Evolutionary conservation across 768 basidiomycete genomes (phyloP).

Genomic region (Leucocoprinus leucothites): DNA sequence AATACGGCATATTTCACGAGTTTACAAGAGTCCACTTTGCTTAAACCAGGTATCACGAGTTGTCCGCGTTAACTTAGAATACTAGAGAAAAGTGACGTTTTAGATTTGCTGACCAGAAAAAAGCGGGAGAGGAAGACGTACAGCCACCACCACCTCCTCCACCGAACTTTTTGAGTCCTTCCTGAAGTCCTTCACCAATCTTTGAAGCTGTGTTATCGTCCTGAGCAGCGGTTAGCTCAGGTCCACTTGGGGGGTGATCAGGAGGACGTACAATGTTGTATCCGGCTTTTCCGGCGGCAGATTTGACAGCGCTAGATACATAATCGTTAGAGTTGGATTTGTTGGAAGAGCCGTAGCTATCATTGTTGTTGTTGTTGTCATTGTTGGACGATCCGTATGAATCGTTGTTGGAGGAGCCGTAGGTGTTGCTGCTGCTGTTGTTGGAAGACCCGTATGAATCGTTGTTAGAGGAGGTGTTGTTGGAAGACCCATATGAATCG

Average conservation of each 20-base stretch:
- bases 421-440: conserved; percentile 6
- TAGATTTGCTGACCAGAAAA: neutral
- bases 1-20: too few species aligned
- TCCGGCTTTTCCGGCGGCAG: conserved; percentile 12
- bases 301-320: conserved; percentile 5
- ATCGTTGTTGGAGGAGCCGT: conserved; percentile 12
- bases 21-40: too few species aligned
- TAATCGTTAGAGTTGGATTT: conserved; percentile 14
- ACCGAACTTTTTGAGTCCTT: conserved; percentile 32
- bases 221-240: conserved; percentile 19
- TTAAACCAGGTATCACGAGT: too few species aligned
- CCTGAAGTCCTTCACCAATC: conserved; percentile 33
- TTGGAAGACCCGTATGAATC: conserved; percentile 14
- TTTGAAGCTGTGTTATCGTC: conserved; percentile 33
- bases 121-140: conserved; percentile 13
- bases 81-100: too few species aligned
- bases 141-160: conserved; percentile 29
- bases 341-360: conserved; percentile 18
- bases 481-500: conserved; percentile 14
- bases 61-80: too few species aligned
- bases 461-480: conserved; percentile 20
- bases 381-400: conserved; percentile 16
- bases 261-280: conserved; percentile 8
- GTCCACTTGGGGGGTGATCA: too few species aligned
- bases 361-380: conserved; percentile 19